phyloP scores from a whole-genome alignment of 2,329 filamentous ascomycete species.

The Clonostachys chloroleuca region DNA sequence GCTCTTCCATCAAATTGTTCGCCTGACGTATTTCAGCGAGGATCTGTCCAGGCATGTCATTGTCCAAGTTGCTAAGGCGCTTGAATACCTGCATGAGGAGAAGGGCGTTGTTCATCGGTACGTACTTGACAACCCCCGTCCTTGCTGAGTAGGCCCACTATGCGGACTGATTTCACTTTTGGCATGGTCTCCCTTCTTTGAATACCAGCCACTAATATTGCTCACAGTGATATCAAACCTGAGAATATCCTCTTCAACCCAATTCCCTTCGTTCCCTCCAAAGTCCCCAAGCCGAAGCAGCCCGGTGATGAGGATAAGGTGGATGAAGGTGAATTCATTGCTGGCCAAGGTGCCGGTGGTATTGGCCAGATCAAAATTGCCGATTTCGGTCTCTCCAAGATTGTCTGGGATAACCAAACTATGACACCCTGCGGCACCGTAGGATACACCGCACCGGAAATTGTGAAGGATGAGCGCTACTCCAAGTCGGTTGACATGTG shows the following conservation, averaged over 20 bases:
- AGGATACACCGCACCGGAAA: constrained; percentile 96
- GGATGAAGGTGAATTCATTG: constrained; percentile 90
- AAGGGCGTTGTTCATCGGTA: constrained; percentile 96
- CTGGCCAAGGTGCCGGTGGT: constrained; percentile 77
- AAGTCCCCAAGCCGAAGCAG: constrained; percentile 72
- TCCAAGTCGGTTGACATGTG: constrained; percentile 99
- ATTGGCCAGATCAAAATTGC: constrained; percentile 97
- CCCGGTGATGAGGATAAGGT: constrained; percentile 95
- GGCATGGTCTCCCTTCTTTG: too few species aligned
- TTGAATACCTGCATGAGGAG: constrained; percentile 92
- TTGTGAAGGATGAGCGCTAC: constrained; percentile 97
- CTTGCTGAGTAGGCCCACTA: constrained; percentile 6
- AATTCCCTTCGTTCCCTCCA: constrained; percentile 75
- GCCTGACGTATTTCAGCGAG: constrained; percentile 97
- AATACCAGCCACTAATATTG: not conserved
- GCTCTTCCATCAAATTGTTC: constrained; percentile 96
- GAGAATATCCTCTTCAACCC: constrained; percentile 95
- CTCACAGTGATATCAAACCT: constrained; percentile 85
- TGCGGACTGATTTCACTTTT: constrained; percentile 12
- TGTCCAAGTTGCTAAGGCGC: constrained; percentile 85
- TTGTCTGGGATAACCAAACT: constrained; percentile 96
- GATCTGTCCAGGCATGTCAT: constrained; percentile 94
- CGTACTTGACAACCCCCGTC: constrained; percentile 21
- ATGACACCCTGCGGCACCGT: constrained; percentile 99
- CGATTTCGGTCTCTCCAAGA: constrained; percentile 95